Percentiles rank a stretch among this genome's conserved stretches.
Evolutionary conservation across 1,139 yeast species (phyloP).

Genomic region (Pichia sp.): DNA sequence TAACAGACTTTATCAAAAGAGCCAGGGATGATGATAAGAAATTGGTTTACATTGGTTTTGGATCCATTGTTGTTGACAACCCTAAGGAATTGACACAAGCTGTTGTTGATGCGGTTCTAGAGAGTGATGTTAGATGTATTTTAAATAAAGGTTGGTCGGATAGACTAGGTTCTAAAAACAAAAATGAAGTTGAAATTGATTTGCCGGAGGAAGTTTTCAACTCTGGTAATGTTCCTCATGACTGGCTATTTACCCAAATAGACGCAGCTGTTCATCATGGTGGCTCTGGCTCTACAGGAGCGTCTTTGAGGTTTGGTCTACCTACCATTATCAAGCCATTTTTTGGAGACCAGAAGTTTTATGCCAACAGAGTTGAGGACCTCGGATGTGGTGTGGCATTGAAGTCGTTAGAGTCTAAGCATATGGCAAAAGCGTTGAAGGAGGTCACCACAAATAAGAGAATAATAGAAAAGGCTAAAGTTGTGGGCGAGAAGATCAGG

Average conservation of each 20-base stretch:
- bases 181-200: slow-evolving; percentile 37
- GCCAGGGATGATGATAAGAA: slow-evolving; percentile 63
- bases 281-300: slow-evolving; percentile 97
- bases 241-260: slow-evolving; percentile 83
- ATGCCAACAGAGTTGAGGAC: slow-evolving; percentile 82
- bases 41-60: slow-evolving; percentile 89
- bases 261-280: slow-evolving; percentile 98
- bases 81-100: slow-evolving; percentile 76
- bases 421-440: slow-evolving; percentile 61
- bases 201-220: slow-evolving; percentile 69
- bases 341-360: slow-evolving; percentile 94
- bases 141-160: slow-evolving; percentile 96
- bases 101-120: slow-evolving; percentile 71
- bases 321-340: slow-evolving; percentile 93
- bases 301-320: slow-evolving; percentile 75
- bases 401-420: slow-evolving; percentile 59
- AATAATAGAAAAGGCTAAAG: slow-evolving; percentile 61
- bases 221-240: slow-evolving; percentile 80
- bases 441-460: slow-evolving; percentile 64
- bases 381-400: slow-evolving; percentile 78
- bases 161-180: slow-evolving; percentile 40
- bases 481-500: slow-evolving; percentile 57
- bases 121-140: slow-evolving; percentile 80
- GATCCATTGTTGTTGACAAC: slow-evolving; percentile 86
- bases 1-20: slow-evolving; percentile 54